Base-by-base conservation (phyloP, 2,329 filamentous ascomycete genomes). In the Eutypella sp. region DNA sequence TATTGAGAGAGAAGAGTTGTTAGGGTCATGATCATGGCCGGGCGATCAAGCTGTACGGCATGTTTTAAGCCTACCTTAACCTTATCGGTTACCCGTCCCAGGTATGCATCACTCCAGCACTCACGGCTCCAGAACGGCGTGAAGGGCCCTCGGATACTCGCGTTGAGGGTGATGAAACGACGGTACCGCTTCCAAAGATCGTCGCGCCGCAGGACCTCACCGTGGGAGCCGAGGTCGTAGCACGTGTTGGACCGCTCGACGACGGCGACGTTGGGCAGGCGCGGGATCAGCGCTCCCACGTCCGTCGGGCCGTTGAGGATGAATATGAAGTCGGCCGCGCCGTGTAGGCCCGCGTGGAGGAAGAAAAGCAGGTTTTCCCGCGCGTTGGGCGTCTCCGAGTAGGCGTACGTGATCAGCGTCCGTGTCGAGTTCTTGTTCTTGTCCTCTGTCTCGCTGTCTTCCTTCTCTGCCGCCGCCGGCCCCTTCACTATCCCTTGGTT, bases 261-360 rank as follows among this genome's bases (percentile, higher is more conserved):
- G 23, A 64, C 44, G 33, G 54, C 53, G 41, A 69, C 57, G 50
- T 70, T 69, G 16, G 55, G 33, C 31, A 49, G 48, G 4, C 47
- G 25, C 0, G 66, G 66, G 41, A 69, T 58, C 1, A 59, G 40
- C 3, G 39, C 23, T 33, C 47, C 45, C 2, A 50, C 55, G 40
- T 60, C 53, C 20, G 60, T 62, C 31, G 58, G 51, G 23, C 67
- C 67, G 41, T 68, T 67, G 39, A 70, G 53, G 43, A 69, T 62
- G 50, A 70, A 69, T 47, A 69, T 51, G 50, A 70, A 69, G 53
- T 70, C 67, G 40, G 67, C 67, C 0, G 52, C 58, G 20, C 47
- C 57, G 50, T 69, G 65, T 2, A 70, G 52, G 31, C 64, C 67
- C 41, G 69, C 59, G 29, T 52, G 43, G 9, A 70, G 46, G 50